Conservation (phyloP, 2,329 filamentous ascomycete species). For the Alternaria tenuissima region DNA sequence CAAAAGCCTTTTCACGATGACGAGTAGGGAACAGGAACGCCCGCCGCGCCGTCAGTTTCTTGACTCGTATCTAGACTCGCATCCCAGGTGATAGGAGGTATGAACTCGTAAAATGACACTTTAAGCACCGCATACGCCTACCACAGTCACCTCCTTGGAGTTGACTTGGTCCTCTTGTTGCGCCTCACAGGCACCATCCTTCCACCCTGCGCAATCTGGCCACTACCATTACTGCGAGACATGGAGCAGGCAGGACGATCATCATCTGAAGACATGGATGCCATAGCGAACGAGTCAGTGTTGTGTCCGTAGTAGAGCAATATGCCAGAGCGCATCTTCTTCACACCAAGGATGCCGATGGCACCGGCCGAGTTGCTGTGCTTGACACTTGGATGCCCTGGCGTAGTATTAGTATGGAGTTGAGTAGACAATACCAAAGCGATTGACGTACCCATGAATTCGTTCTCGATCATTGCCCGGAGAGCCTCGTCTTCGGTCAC, state of each 20-base stretch:
- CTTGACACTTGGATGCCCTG: conserved; percentile 79
- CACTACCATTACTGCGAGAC: conserved; percentile 73
- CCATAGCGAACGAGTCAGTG: conserved; percentile 86
- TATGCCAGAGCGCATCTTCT: conserved; percentile 78
- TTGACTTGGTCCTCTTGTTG: conserved; percentile 41
- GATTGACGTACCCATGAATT: conserved; percentile 76
- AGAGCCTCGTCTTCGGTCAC: conserved; percentile 82
- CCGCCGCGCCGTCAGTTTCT: background rate
- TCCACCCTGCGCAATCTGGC: conserved; percentile 63
- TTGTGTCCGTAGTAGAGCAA: conserved; percentile 96
- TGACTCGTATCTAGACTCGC: background rate
- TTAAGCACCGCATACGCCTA: background rate
- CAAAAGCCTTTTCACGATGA: background rate
- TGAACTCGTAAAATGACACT: background rate
- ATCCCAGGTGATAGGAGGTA: too few species aligned
- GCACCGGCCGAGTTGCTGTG: conserved; percentile 83
- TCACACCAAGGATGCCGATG: conserved; percentile 89
- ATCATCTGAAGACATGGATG: conserved; percentile 86
- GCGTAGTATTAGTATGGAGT: conserved; percentile 13
- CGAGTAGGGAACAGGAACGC: background rate
- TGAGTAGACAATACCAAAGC: background rate
- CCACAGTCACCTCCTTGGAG: conserved; percentile 13
- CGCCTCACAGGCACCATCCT: conserved; percentile 56
- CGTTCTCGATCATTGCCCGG: conserved; percentile 78
- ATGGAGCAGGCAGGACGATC: conserved; percentile 81